Percentiles rank a stretch among this genome's conserved stretches.
These are phyloP conservation scores for Sclerotinia glacialis DNA, from an alignment of 2,329 filamentous ascomycete species.

Conservation along the genomic window DNA sequence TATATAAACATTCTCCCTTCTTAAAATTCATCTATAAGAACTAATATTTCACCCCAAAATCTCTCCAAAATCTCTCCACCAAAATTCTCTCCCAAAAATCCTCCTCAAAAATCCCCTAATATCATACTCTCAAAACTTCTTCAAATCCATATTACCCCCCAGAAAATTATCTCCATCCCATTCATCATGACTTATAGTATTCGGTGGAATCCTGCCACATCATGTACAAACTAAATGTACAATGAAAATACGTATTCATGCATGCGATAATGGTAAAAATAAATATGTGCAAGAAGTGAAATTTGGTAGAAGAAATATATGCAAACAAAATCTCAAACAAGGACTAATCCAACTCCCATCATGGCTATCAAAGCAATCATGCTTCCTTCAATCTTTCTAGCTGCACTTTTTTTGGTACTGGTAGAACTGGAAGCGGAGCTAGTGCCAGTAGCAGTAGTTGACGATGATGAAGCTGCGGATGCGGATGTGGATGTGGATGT, in stretches of 20 bases:
- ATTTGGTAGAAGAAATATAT: background rate
- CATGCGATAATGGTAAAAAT: background rate
- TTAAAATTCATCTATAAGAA: background rate
- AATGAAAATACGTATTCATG: background rate
- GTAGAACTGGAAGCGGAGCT: constrained; percentile 2
- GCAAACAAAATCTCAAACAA: background rate
- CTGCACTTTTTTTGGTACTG: constrained; percentile 12
- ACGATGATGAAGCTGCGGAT: background rate
- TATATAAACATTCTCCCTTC: background rate
- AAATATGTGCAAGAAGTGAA: constrained; percentile 16
- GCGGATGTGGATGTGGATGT: background rate
- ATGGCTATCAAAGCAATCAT: constrained; percentile 17
- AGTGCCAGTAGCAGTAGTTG: constrained; percentile 41
- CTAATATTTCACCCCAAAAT: background rate
- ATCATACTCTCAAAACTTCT: background rate
- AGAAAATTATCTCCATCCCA: background rate
- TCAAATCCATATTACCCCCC: background rate
- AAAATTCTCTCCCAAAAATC: background rate
- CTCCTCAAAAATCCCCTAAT: background rate
- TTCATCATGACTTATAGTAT: constrained; percentile 4
- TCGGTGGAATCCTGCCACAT: constrained; percentile 6
- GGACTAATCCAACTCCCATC: constrained; percentile 12
- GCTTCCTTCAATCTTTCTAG: constrained; percentile 15
- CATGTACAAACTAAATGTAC: constrained; percentile 12
- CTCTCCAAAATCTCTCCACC: background rate